phyloP scores from a whole-genome alignment of 495 filamentous ascomycete species.

The Neurospora sp. region DNA sequence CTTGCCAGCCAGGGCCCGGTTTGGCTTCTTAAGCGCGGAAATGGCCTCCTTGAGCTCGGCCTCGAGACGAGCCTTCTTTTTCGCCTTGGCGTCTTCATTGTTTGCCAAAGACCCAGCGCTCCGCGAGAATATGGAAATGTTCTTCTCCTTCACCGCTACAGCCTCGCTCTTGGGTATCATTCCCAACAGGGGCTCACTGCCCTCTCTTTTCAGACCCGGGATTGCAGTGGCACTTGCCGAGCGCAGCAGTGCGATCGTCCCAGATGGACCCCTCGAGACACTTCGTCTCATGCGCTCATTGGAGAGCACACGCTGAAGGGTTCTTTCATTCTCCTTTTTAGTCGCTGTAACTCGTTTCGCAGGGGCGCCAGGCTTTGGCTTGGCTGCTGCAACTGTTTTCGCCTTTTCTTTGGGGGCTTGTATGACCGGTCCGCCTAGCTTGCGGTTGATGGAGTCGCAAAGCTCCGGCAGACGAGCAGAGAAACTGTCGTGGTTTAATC shows the following conservation, averaged over 20 bases:
- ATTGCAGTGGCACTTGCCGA: conserved; percentile 55
- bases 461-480: conserved; percentile 71
- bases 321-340: conserved; percentile 46
- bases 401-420: conserved; percentile 46
- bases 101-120: conserved; percentile 11
- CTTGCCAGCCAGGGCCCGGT: conserved; percentile 65
- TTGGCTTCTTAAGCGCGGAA: conserved; percentile 72
- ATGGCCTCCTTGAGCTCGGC: conserved; percentile 81
- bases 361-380: conserved; percentile 45
- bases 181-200: conserved; percentile 47
- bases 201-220: conserved; percentile 53
- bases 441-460: conserved; percentile 70
- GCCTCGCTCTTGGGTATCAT: conserved; percentile 38
- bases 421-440: conserved; percentile 68
- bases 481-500: conserved; percentile 42
- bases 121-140: conserved; percentile 13
- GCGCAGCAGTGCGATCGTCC: conserved; percentile 50
- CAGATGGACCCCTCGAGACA: conserved; percentile 40
- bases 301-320: conserved; percentile 61
- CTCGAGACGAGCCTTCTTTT: conserved; percentile 66
- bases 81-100: conserved; percentile 49
- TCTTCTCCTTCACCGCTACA: conserved; percentile 27
- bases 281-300: conserved; percentile 50
- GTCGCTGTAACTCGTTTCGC: conserved; percentile 39
- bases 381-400: conserved; percentile 26